A percentile compares a stretch with the other conserved stretches of the same genome.
phyloP scores from a whole-genome alignment of 1,139 yeast genomes.

The Blastobotrys malaysiensis region DNA sequence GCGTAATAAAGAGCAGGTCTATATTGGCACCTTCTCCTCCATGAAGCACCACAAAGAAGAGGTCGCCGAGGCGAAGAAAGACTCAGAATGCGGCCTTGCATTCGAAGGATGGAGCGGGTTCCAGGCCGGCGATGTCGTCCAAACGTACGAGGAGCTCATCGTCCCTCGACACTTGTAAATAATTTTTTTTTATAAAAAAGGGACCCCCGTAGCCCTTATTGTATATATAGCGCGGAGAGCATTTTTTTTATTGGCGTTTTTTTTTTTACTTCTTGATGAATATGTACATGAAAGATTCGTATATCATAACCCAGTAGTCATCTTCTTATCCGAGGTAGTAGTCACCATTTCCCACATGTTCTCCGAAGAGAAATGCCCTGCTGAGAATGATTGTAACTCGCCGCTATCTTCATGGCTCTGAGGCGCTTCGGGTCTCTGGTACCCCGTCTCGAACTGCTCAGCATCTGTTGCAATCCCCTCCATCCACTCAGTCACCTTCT shows the following conservation, averaged over 20 bases:
- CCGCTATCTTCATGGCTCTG: not conserved
- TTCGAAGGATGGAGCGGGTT: constrained; percentile 67
- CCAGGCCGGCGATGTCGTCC: constrained; percentile 68
- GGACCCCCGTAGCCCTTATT: too few species aligned
- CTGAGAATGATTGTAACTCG: not conserved
- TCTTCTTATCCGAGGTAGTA: not conserved
- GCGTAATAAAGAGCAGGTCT: constrained; percentile 49
- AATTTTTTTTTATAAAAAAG: too few species aligned
- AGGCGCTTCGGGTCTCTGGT: not conserved
- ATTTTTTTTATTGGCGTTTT: not conserved
- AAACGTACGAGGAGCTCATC: constrained; percentile 64
- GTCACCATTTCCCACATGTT: not conserved
- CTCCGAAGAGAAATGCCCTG: not conserved
- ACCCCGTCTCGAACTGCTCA: not conserved
- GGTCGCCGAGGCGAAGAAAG: constrained; percentile 70
- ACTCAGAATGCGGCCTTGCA: constrained; percentile 84
- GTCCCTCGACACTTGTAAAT: constrained; percentile 65
- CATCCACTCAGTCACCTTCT: not conserved
- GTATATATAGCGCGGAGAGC: not conserved
- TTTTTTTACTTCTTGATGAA: too few species aligned
- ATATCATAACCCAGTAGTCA: not conserved
- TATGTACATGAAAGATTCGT: constrained; percentile 3
- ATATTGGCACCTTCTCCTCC: constrained; percentile 64
- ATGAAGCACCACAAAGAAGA: constrained; percentile 83
- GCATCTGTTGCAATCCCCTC: not conserved